These are phyloP conservation scores for Haplosporangium gracile DNA, from an alignment of 192 early-diverging fungal species.

Conservation along the genomic window DNA sequence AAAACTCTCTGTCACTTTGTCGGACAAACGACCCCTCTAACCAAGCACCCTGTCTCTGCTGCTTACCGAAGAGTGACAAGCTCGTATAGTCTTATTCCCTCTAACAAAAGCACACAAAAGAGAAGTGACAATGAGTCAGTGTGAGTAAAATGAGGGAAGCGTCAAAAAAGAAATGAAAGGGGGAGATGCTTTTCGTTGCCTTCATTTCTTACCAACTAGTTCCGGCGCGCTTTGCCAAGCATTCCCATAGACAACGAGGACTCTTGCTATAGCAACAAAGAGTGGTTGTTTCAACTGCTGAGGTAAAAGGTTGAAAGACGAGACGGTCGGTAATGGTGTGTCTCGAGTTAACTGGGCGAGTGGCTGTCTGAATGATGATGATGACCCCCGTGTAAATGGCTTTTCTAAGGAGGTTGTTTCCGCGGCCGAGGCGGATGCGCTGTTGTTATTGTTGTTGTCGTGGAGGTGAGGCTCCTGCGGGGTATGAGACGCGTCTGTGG, in stretches of 20 bases:
- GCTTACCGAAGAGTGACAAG: constrained; percentile 39
- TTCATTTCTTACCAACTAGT: constrained; percentile 40
- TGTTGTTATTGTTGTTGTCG: background rate
- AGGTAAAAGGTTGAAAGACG: constrained; percentile 15
- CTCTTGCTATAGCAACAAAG: constrained; percentile 39
- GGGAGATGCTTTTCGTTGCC: background rate
- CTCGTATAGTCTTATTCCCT: constrained; percentile 39
- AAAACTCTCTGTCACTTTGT: background rate
- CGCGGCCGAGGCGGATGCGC: background rate
- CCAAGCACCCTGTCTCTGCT: background rate
- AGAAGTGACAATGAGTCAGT: background rate
- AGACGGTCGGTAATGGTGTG: background rate
- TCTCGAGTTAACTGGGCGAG: constrained; percentile 22
- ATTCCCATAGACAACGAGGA: constrained; percentile 40
- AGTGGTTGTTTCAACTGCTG: constrained; percentile 37
- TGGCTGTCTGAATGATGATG: constrained; percentile 12
- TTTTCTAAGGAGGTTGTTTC: background rate
- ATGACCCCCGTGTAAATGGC: background rate
- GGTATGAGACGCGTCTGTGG: background rate
- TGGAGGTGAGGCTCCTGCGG: background rate
- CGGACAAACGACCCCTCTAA: background rate
- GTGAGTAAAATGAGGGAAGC: background rate
- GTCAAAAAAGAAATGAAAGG: background rate
- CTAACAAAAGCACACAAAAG: constrained; percentile 1
- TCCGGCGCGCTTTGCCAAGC: constrained; percentile 46